phyloP scores from a whole-genome alignment of 2,329 filamentous ascomycete genomes.

The Elsinoe fawcettii region DNA sequence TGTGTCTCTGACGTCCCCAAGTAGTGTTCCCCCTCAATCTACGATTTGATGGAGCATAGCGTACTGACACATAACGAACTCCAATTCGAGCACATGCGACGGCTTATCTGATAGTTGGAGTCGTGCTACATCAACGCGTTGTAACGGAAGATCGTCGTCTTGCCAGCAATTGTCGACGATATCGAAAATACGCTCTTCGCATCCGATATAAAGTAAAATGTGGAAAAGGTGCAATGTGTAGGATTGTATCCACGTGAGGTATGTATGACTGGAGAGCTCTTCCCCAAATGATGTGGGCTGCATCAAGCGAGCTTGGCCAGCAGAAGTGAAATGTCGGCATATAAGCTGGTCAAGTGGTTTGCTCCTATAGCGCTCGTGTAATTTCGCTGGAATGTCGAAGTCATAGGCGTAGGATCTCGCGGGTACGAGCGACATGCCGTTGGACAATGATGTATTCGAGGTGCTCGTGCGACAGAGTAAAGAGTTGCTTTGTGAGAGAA shows the following conservation, averaged over 20 bases:
- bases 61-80: not conserved
- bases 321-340: not conserved
- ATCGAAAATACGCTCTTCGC: constrained; percentile 66
- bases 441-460: too few species aligned
- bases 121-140: constrained; percentile 56
- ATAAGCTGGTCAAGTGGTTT: not conserved
- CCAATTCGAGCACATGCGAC: not conserved
- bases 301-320: constrained; percentile 38
- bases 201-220: constrained; percentile 60
- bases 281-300: constrained; percentile 55
- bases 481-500: too few species aligned
- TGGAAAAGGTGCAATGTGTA: constrained; percentile 64
- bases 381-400: too few species aligned
- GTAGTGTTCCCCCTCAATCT: too few species aligned
- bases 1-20: too few species aligned
- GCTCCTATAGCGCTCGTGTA: not conserved
- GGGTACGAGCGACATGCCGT: too few species aligned
- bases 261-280: constrained; percentile 55
- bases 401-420: too few species aligned
- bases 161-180: constrained; percentile 70
- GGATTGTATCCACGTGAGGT: constrained; percentile 68
- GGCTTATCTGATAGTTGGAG: constrained; percentile 32
- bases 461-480: too few species aligned
- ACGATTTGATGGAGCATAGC: too few species aligned
- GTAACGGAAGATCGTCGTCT: constrained; percentile 64